Conservation (phyloP, 148 eudicot species). For the Salicornia ramosissima region DNA sequence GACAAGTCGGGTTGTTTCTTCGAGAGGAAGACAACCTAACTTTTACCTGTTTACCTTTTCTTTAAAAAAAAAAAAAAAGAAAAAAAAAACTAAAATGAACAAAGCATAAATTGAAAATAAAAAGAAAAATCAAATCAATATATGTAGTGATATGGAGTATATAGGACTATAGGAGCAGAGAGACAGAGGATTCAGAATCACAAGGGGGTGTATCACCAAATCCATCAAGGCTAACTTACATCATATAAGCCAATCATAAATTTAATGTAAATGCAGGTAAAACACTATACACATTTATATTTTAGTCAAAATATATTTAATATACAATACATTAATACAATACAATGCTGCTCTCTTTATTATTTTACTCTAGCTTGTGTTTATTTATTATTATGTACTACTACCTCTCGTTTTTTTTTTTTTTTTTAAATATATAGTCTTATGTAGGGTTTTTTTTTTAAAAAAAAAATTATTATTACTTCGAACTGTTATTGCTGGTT, state of each 20-base stretch:
- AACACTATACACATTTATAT: slow-evolving; percentile 9
- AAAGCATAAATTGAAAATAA: neutral
- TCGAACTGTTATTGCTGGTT: neutral
- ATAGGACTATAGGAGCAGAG: neutral
- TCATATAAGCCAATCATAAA: slow-evolving; percentile 29
- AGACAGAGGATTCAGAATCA: slow-evolving; percentile 8
- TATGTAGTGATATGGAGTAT: slow-evolving; percentile 2
- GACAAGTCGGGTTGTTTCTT: no score
- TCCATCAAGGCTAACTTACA: slow-evolving; percentile 25
- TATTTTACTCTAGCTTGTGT: no score
- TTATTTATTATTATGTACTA: neutral
- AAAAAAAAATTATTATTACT: neutral
- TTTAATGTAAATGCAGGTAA: slow-evolving; percentile 14
- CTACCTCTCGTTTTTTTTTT: neutral
- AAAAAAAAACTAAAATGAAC: no score
- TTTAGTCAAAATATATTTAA: slow-evolving; percentile 3
- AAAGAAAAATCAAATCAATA: neutral
- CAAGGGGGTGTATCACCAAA: slow-evolving; percentile 19
- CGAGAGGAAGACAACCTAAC: no score
- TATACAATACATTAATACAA: no score
- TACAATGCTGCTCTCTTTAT: no score
- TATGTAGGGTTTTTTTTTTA: slow-evolving; percentile 8
- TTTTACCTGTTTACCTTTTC: no score
- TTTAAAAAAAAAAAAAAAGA: no score
- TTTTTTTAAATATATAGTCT: neutral